Base-by-base conservation (phyloP, 768 basidiomycete species). In the Suillus brevipes region DNA sequence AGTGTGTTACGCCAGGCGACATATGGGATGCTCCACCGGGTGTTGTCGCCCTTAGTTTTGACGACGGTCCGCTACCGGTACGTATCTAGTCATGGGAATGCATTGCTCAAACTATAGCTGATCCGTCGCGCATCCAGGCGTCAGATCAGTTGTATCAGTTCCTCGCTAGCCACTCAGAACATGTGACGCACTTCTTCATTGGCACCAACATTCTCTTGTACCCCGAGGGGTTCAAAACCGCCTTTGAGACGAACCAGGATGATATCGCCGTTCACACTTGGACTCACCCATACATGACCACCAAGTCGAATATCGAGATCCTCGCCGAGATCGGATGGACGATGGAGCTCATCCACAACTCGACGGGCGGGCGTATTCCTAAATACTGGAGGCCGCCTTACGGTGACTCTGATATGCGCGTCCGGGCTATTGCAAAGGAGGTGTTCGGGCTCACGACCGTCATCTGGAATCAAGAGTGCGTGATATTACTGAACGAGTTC, bases 141-240 rank as follows among this genome's bases (percentile, higher is more conserved):
- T 83, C 84, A 18, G 70, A 72, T 1, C 66, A 66, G 13, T 83
- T 97, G 23, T 85, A 91, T 71, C 70, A 84, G 8, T 96, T 94
- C 74, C 80, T 97, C 58, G 67, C 81, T 65, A 62, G 79, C n/a
- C 83, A 95, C 64, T 85, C 89, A 65, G 75, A 87, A 63, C 83
- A 76, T n/a, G 88, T 87, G 4, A 96, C 95, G 6, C 94, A 96
- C 73, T 97, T 96, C 75, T 86, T 95, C 82, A 96, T 97, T 67
- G 95, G 95, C 20, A 73, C 83, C 40, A 91, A 94, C 72, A 90
- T 95, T 64, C 69, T 91, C 34, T 60, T 72, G 49, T 79, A 90
- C 71, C 84, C 87, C 5, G 72, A 80, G 10, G 70, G 81, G 55
- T 93, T 95, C 76, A 67, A 78, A 64, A 71, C 72, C 12, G 87